Evolutionary conservation across 169 alveolate species (phyloP), one percentile per base, ranked within the genome.

Genomic region (Fabrea salina): DNA sequence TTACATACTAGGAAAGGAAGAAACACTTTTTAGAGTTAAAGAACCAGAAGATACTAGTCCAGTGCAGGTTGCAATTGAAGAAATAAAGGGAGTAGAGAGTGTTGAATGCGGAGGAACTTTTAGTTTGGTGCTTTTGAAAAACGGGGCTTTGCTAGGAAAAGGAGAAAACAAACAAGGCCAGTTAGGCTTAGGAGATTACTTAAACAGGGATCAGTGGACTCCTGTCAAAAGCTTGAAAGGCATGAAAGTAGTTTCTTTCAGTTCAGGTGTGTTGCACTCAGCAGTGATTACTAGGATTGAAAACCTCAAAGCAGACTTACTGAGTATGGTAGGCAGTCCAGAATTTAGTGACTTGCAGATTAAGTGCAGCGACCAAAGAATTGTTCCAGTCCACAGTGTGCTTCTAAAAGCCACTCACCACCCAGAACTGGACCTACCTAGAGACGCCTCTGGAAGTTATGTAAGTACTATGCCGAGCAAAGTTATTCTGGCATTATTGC

Each of bases 101-200:
- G 41, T 64, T 1, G 50, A 33, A 11, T 37, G 75, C 5, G 39
- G 35, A 32, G 75, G 54, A 16, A 32, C 47, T 19, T 33, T 22
- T 40, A 64, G 33, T 35, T 33, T 64, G 32, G n/a, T 64, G 49
- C 19, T 64, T 19, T 2, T 40, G 4, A 25, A 64, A 32, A 33
- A 64, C n/a, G 54, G 54, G 27, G 19, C 16, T 64, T 16, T 64
- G 16, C 5, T 64, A 41, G 50, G 43, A 2, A 32, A 40, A 64
- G 75, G 75, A 40, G 54, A 32, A 37, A 64, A 64, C 30, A 64
- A 64, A 5, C 75, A 64, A 37, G 75, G 75, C 16, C 57, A 64
- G 16, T 5, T 64, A 32, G 75, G 75, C 1, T 19, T 32, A 5
- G 75, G 75, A 1, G 54, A 40, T 40, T 22, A 32, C 19, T 4